Conservation (phyloP, 176 grass and related monocot species). For the Tuctoria greenei region DNA sequence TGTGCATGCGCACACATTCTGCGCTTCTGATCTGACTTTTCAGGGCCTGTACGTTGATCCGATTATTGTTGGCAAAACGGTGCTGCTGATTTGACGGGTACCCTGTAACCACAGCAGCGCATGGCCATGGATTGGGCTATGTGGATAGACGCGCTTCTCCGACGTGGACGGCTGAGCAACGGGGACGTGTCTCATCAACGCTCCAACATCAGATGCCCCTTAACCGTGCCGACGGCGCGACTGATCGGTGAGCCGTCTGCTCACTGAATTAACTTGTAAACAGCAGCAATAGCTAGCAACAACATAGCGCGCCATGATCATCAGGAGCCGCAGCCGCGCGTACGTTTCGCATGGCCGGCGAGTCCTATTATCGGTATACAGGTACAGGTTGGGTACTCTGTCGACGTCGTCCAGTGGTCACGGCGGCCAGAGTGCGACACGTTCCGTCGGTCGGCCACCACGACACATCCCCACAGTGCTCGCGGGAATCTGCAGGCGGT, state of each 20-base stretch:
- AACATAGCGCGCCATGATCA: neutral
- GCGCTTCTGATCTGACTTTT: neutral
- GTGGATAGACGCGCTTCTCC: neutral
- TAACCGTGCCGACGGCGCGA: neutral
- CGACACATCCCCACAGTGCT: neutral
- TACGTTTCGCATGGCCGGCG: no score
- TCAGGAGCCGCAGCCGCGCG: neutral
- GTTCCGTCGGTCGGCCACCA: neutral
- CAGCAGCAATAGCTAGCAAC: neutral
- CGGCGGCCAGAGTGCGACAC: neutral
- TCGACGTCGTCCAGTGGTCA: neutral
- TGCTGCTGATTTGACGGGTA: neutral
- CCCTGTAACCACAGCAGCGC: neutral
- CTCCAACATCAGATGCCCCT: neutral
- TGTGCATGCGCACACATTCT: neutral
- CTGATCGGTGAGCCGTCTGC: neutral
- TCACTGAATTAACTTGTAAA: neutral
- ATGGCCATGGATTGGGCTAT: neutral
- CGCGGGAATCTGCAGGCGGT: neutral
- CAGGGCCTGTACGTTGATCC: neutral
- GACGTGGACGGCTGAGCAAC: neutral
- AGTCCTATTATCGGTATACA: neutral
- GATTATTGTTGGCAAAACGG: neutral
- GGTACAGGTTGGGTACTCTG: neutral
- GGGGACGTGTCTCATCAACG: no score